Conservation (phyloP, 1,284 basidiomycete species). For the Ganoderma resinaceum region DNA sequence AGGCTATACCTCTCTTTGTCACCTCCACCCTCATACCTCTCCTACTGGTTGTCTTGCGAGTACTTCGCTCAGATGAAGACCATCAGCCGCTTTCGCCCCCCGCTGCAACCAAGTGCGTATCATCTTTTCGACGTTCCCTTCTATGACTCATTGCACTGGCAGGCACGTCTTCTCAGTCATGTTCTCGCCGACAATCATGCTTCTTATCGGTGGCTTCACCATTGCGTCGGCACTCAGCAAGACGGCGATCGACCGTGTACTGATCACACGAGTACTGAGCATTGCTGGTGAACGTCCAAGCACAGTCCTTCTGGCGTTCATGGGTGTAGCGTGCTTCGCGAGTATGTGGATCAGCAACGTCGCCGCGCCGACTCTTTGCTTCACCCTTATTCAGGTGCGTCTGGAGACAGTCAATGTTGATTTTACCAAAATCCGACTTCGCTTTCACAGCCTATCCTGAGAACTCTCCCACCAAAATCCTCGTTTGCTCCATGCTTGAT, state of each 20-base stretch:
- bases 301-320: constrained; percentile 91
- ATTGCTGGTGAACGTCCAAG: constrained; percentile 90
- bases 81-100: constrained; percentile 65
- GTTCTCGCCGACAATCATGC: constrained; percentile 96
- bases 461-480: constrained; percentile 89
- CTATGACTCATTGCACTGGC: constrained; percentile 11
- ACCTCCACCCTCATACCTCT: constrained; percentile 93
- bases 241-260: constrained; percentile 94
- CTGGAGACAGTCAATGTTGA: background rate
- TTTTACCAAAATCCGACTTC: background rate
- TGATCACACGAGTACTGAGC: constrained; percentile 92
- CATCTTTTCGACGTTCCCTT: background rate
- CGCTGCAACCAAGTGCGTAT: constrained; percentile 83
- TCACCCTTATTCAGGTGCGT: constrained; percentile 89
- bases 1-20: constrained; percentile 97
- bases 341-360: constrained; percentile 99
- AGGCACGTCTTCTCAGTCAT: constrained; percentile 82
- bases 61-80: constrained; percentile 73
- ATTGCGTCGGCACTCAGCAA: constrained; percentile 97
- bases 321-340: constrained; percentile 97
- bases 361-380: constrained; percentile 96
- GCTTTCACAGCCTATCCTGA: constrained; percentile 83
- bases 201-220: constrained; percentile 97
- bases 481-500: constrained; percentile 92
- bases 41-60: constrained; percentile 86